Evolutionary conservation across 2,329 filamentous ascomycete species (phyloP), one percentile per base, ranked within the genome.

Genomic region (Aspergillus felis): DNA sequence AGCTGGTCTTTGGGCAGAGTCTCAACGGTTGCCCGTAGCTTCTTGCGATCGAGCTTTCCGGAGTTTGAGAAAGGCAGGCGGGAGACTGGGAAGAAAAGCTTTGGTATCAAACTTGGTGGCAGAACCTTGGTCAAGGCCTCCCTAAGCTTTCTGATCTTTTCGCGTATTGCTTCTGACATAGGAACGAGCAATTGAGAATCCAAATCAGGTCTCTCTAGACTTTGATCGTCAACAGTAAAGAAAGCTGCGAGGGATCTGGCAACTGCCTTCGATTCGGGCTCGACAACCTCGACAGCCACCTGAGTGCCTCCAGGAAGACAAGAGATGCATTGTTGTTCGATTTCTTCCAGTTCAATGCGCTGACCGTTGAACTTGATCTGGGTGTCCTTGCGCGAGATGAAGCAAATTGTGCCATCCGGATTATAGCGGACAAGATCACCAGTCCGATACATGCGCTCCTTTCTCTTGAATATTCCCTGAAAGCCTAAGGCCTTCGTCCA

Each of bases 281-380:
- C 66, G 12, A 74, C 73, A 0, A 79, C 63, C 50, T 79, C 78
- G n/a, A 79, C 77, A 0, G 75, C 76, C 2, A 75, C 75, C 48
- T 78, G 74, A 3, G 72, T 71, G 10, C 69, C 66, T 3, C 64
- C 50, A 4, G 74, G 69, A 5, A 76, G 68, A 32, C 72, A 70
- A 9, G 70, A 64, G 25, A 71, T 66, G 35, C 77, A 70, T 50
- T 78, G 75, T 54, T 78, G 72, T 56, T 79, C 77, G 50, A 79
- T 76, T 57, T 79, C 77, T 14, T 73, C 77, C 6, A 80, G 64
- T 57, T 80, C 78, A 48, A 79, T 74, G 0, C 78, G 73, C 57
- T 77, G 74, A 3, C 78, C 78, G 32, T 77, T 75, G 42, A 80
- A 65, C 65, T 78, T 78, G 53, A 77, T 70, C 50, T 68, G 66